phyloP scores from a whole-genome alignment of 2,329 filamentous ascomycete genomes.

The Alternaria arborescens region DNA sequence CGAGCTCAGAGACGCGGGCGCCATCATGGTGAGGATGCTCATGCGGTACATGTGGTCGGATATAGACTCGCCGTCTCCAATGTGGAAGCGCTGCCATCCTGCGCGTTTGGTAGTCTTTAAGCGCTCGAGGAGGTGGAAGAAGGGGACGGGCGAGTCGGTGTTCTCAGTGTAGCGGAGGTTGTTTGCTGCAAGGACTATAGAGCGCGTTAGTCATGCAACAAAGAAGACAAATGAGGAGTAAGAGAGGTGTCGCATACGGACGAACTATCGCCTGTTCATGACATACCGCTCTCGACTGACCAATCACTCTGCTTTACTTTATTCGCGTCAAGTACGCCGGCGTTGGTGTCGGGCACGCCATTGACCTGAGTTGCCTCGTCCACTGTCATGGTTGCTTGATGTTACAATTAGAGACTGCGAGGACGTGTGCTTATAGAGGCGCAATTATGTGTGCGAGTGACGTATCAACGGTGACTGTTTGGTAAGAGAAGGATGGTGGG shows the following conservation, averaged over 20 bases:
- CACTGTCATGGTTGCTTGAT: constrained; percentile 28
- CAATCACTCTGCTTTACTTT: constrained; percentile 39
- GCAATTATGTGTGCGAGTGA: not conserved
- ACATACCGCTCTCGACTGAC: constrained; percentile 59
- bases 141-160: constrained; percentile 79
- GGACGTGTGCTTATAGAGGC: not conserved
- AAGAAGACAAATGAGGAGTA: not conserved
- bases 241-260: constrained; percentile 45
- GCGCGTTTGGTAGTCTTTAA: constrained; percentile 97
- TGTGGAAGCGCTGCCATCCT: constrained; percentile 90
- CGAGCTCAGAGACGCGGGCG: constrained; percentile 75
- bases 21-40: constrained; percentile 94
- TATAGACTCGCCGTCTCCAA: constrained; percentile 83
- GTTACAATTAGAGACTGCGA: constrained; percentile 5
- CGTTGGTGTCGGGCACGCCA: constrained; percentile 44
- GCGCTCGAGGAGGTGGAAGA: constrained; percentile 93
- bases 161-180: constrained; percentile 65
- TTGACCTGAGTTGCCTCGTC: constrained; percentile 55
- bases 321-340: constrained; percentile 47
- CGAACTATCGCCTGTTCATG: constrained; percentile 31
- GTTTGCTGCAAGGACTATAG: constrained; percentile 70
- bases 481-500: constrained; percentile 12
- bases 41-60: constrained; percentile 99
- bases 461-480: constrained; percentile 12
- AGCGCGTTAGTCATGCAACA: constrained; percentile 4